Percentiles rank a stretch among this genome's conserved stretches.
Conservation (phyloP, 768 basidiomycete species). For the Rhodocollybia butyracea region DNA sequence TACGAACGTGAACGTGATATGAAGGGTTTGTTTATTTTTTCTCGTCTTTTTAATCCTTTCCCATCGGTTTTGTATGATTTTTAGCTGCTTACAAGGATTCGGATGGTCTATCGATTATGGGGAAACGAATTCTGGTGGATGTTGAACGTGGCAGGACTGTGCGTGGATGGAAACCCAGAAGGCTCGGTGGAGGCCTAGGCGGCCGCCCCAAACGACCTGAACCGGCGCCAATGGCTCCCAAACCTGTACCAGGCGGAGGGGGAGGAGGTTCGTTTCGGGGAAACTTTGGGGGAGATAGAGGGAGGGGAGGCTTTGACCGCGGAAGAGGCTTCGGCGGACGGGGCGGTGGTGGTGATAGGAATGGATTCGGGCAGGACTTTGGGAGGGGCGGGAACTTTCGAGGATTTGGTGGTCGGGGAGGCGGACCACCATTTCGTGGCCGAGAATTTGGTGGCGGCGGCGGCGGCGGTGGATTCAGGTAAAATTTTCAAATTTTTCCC, state of each 20-base stretch:
- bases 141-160: constrained; percentile 98
- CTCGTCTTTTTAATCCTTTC: constrained; percentile 10
- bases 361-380: too few relatives aligned
- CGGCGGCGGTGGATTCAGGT: constrained; percentile 35
- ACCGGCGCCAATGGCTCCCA: constrained; percentile 29
- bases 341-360: constrained; percentile 10
- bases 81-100: constrained; percentile 97
- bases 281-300: constrained; percentile 19
- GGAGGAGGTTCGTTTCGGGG: constrained; percentile 33
- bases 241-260: constrained; percentile 42
- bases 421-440: constrained; percentile 37
- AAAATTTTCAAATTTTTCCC: constrained; percentile 23
- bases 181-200: constrained; percentile 98
- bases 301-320: constrained; percentile 34
- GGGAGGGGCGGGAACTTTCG: too few relatives aligned
- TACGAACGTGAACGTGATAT: constrained; percentile 98
- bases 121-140: constrained; percentile 94
- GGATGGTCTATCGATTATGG: constrained; percentile 93
- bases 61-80: constrained; percentile 10
- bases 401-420: constrained; percentile 36
- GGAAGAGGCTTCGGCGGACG: constrained; percentile 33
- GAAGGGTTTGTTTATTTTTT: constrained; percentile 69
- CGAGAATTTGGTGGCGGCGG: constrained; percentile 27
- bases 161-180: constrained; percentile 96
- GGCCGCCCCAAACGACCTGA: constrained; percentile 86